Base-by-base conservation (phyloP, 345 rosid genomes). In the Sisymbrium irio region DNA sequence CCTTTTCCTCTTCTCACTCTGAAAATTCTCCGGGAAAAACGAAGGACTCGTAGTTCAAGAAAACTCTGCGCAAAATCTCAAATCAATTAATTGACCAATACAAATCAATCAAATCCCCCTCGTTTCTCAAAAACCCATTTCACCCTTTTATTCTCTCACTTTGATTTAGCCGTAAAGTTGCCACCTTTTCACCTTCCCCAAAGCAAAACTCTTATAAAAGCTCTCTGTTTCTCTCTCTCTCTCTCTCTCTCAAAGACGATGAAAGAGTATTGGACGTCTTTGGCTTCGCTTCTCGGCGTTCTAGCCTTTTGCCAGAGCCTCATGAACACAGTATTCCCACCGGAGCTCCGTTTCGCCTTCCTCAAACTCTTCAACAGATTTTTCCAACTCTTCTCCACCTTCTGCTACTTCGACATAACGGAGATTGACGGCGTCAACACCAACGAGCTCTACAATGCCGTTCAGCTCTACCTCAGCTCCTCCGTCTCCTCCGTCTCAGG, bases 381-480 rank as follows among this genome's bases (percentile, higher is more conserved):
- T 35, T 51, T 72, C 53, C 28, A 72, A 10, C 62, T 72, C 55
- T 72, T 62, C 62, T 62, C 76, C 45, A 41, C 88, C 35, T 83
- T 78, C 74, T 87, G 87, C 64, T 90, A 90, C 87, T 93, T 85
- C 53, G 98, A 93, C 79, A 90, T 90, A 67, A 90, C 97, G 0
- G 97, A 93, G 81, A 88, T 86, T 73, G 93, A 90, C 72, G 98
- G 97, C 54, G 93, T 93, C 54, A 90, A 93, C 86, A 90, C 98
- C 82, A 90, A 93, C 87, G 96, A 93, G 80, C 98, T 93, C 75
- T 93, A 93, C 83, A 83, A 83, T 89, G 98, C 97, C 15, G 93
- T 88, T 72, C 97, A 93, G 79, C 87, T 93, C 51, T 93, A 93
- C 80, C 82, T 93, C 0, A 83, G 89, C 84, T 84, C 90, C 65